A percentile compares a stretch with the other conserved stretches of the same genome.
Conservation (phyloP, 345 rosid species). For the Citrus cavaleriei region DNA sequence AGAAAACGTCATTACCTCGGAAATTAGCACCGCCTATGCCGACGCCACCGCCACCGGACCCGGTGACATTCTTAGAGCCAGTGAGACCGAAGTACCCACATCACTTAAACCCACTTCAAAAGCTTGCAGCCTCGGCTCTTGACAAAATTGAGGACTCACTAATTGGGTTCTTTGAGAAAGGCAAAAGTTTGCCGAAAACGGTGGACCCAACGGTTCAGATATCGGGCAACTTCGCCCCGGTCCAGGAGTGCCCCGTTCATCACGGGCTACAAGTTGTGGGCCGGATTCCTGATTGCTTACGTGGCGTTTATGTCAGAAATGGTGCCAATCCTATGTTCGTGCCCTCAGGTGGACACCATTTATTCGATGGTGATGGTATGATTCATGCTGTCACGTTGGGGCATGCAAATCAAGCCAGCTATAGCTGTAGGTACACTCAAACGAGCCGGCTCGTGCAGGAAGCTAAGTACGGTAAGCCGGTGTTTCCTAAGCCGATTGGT, state of each 20-base stretch:
- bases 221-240: slow-evolving; percentile 71
- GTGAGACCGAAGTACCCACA: neutral
- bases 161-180: slow-evolving; percentile 25
- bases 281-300: slow-evolving; percentile 47
- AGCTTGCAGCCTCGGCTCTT: slow-evolving; percentile 29
- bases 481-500: slow-evolving; percentile 76
- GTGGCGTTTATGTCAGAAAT: slow-evolving; percentile 63
- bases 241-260: slow-evolving; percentile 60
- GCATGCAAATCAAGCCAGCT: slow-evolving; percentile 39
- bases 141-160: slow-evolving; percentile 38
- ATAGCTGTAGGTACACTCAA: slow-evolving; percentile 58
- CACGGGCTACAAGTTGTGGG: slow-evolving; percentile 49
- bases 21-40: neutral
- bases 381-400: slow-evolving; percentile 63
- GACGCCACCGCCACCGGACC: neutral
- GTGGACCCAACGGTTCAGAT: slow-evolving; percentile 49
- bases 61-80: neutral
- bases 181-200: slow-evolving; percentile 25
- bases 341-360: slow-evolving; percentile 65
- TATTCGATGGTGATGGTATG: slow-evolving; percentile 91
- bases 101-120: slow-evolving; percentile 35
- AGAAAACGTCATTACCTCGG: neutral
- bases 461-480: slow-evolving; percentile 40
- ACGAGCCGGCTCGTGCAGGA: slow-evolving; percentile 68
- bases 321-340: slow-evolving; percentile 66